Conservation (phyloP, 306 rosid species). For the Vicia faba region DNA sequence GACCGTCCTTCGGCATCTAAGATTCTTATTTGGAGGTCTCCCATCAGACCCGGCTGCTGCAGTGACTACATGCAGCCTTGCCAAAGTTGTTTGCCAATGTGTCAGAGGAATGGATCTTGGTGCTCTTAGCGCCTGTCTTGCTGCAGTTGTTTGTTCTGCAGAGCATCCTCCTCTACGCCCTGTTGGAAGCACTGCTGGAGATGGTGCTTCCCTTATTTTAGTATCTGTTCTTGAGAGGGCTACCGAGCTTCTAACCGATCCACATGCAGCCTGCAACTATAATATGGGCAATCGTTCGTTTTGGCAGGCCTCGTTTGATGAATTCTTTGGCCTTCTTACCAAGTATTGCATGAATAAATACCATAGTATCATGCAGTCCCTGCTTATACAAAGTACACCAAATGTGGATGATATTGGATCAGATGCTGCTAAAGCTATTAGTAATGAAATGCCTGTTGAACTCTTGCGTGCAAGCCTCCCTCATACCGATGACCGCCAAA, state of each 20-base stretch:
- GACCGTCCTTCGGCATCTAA: constrained; percentile 59
- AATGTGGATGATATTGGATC: constrained; percentile 44
- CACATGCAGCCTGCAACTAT: constrained; percentile 49
- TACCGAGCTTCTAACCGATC: constrained; percentile 48
- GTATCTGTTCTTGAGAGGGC: constrained; percentile 59
- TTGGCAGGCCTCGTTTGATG: constrained; percentile 65
- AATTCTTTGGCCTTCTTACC: constrained; percentile 54
- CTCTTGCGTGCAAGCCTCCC: constrained; percentile 64
- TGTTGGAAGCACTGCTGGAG: constrained; percentile 54
- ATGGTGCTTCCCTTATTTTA: constrained; percentile 55
- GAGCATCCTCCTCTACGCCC: constrained; percentile 66
- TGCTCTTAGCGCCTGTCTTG: constrained; percentile 62
- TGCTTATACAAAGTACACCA: constrained; percentile 39
- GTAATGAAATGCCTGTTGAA: constrained; percentile 60
- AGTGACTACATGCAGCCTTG: constrained; percentile 48
- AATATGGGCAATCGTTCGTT: constrained; percentile 49
- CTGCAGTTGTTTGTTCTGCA: constrained; percentile 60
- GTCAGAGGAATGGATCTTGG: constrained; percentile 55
- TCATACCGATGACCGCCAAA: constrained; percentile 54
- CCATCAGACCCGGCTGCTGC: constrained; percentile 51
- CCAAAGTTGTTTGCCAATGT: constrained; percentile 50
- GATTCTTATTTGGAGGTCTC: constrained; percentile 60
- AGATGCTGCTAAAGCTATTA: constrained; percentile 52
- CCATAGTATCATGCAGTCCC: constrained; percentile 54
- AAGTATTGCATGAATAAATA: constrained; percentile 60